A percentile compares a stretch with the other conserved stretches of the same genome.
Conservation (phyloP, 208 protist species). For the Acanthamoeba royreba region DNA sequence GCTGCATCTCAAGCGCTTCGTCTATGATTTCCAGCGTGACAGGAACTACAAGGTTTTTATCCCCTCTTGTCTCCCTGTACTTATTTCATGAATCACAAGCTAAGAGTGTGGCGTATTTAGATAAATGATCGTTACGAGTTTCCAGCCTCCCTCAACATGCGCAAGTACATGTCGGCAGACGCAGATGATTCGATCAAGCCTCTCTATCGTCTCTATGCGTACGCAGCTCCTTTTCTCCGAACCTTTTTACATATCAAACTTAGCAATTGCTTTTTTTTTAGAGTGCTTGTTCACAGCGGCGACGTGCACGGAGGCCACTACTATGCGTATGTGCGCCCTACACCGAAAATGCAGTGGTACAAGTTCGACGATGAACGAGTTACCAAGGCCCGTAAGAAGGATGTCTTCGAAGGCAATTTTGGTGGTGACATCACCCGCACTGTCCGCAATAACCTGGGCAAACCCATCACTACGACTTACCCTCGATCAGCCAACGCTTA, state of each 20-base stretch:
- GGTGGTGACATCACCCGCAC: constrained; percentile 52
- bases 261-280: background rate
- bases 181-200: constrained; percentile 34
- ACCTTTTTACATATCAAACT: background rate
- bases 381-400: constrained; percentile 55
- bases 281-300: constrained; percentile 88
- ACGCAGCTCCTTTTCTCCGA: background rate
- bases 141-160: constrained; percentile 73
- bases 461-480: background rate
- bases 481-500: constrained; percentile 51
- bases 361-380: constrained; percentile 88
- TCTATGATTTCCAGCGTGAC: constrained; percentile 82
- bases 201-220: constrained; percentile 63
- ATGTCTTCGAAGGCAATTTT: constrained; percentile 77
- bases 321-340: constrained; percentile 83
- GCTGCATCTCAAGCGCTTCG: constrained; percentile 89
- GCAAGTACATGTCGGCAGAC: constrained; percentile 60
- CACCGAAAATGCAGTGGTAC: constrained; percentile 53
- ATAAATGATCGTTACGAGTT: constrained; percentile 67
- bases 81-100: background rate
- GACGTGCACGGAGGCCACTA: constrained; percentile 88
- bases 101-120: background rate
- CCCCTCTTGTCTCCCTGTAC: background rate
- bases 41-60: constrained; percentile 75
- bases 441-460: constrained; percentile 44